These are phyloP conservation scores for Oryza glaberrima DNA, from an alignment of 176 grass and related monocot genomes.

Conservation along the genomic window DNA sequence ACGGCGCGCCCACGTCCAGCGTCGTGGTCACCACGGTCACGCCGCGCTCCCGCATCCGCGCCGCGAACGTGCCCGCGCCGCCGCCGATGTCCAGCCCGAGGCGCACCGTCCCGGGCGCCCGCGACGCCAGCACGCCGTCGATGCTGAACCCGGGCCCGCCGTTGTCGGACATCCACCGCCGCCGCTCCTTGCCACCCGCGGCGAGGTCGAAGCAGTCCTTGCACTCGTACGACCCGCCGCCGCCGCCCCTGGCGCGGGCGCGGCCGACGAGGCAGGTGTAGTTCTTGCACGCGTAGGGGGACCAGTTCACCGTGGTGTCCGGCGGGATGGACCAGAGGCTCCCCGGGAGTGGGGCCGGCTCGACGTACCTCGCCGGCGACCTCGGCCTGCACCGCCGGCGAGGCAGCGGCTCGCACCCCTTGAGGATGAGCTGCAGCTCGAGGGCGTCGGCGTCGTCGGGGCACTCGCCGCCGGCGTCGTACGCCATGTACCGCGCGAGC, in stretches of 20 bases:
- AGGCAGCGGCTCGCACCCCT: constrained; percentile 88
- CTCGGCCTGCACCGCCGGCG: constrained; percentile 69
- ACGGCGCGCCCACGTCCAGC: constrained; percentile 76
- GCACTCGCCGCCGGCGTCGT: constrained; percentile 58
- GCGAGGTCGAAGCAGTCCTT: constrained; percentile 91
- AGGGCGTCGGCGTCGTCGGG: constrained; percentile 58
- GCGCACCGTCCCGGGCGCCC: constrained; percentile 55
- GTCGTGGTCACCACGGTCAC: constrained; percentile 82
- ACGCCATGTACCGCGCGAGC: constrained; percentile 61
- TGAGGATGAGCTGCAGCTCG: constrained; percentile 71
- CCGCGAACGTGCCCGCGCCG: constrained; percentile 83
- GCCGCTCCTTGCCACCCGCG: constrained; percentile 53
- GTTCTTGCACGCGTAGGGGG: constrained; percentile 89
- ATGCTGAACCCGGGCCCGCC: constrained; percentile 58
- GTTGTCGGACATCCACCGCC: constrained; percentile 68
- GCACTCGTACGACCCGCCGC: constrained; percentile 66
- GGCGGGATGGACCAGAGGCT: constrained; percentile 77
- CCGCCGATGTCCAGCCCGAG: constrained; percentile 88
- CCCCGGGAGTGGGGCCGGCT: constrained; percentile 52
- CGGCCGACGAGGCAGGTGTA: constrained; percentile 82
- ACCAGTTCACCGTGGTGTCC: constrained; percentile 73
- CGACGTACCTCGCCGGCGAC: constrained; percentile 51
- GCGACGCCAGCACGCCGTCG: constrained; percentile 58
- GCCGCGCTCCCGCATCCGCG: constrained; percentile 72
- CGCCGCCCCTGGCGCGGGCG: constrained; percentile 43